A percentile compares a stretch with the other conserved stretches of the same genome.
Conservation (phyloP, 768 basidiomycete species). For the Gautieria morchelliformis region DNA sequence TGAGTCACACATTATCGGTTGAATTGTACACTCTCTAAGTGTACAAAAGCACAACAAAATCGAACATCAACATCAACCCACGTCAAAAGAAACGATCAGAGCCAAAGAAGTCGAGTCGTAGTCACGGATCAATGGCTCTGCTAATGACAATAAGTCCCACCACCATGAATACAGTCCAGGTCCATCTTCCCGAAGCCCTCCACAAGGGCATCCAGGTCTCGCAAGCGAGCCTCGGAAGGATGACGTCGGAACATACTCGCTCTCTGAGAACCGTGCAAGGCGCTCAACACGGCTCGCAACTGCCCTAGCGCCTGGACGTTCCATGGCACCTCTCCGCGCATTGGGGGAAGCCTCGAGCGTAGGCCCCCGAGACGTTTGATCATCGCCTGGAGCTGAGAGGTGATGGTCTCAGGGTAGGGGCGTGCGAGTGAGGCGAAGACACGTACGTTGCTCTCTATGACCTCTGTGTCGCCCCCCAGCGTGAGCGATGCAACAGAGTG, state of each 20-base stretch:
- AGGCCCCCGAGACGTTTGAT: neutral
- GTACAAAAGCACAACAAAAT: too few relatives aligned
- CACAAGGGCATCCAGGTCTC: constrained; percentile 1
- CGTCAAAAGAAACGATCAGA: too few relatives aligned
- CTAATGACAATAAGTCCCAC: too few relatives aligned
- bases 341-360: neutral
- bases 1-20: too few relatives aligned
- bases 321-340: constrained; percentile 2
- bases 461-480: constrained; percentile 3
- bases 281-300: neutral
- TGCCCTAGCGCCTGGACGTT: constrained; percentile 1
- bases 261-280: neutral
- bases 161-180: neutral
- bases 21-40: too few relatives aligned
- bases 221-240: neutral
- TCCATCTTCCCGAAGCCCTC: constrained; percentile 1
- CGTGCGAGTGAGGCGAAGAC: neutral
- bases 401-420: neutral
- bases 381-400: constrained; percentile 2
- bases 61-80: too few relatives aligned
- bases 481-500: constrained; percentile 6
- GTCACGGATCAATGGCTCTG: too few relatives aligned
- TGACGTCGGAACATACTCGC: neutral
- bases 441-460: constrained; percentile 5
- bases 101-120: too few relatives aligned